Evolutionary conservation across 306 rosid genomes (phyloP).

Genomic region (Casuarina equisetifolia): DNA sequence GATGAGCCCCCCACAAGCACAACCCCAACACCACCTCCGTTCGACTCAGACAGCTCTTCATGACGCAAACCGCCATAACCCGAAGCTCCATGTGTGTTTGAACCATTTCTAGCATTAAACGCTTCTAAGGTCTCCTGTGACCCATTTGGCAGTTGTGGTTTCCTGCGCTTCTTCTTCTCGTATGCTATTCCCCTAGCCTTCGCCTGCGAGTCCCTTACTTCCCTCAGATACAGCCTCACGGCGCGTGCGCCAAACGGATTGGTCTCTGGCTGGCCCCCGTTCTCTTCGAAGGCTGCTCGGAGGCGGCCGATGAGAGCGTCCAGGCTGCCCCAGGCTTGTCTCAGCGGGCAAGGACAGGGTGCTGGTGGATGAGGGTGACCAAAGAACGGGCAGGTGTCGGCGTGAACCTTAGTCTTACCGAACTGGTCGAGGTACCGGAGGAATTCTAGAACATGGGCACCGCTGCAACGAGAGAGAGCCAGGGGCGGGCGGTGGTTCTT

Average conservation of each 20-base stretch:
- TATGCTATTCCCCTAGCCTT: slow-evolving; percentile 88
- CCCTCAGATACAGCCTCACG: slow-evolving; percentile 70
- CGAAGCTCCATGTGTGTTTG: neutral
- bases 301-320: slow-evolving; percentile 89
- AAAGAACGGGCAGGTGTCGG: slow-evolving; percentile 60
- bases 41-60: neutral
- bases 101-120: neutral
- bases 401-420: slow-evolving; percentile 85
- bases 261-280: slow-evolving; percentile 83
- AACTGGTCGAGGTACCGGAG: slow-evolving; percentile 79
- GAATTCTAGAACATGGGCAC: slow-evolving; percentile 74
- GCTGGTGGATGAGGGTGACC: slow-evolving; percentile 78
- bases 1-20: neutral
- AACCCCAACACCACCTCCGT: neutral
- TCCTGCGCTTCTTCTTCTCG: slow-evolving; percentile 75
- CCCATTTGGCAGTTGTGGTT: slow-evolving; percentile 17
- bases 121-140: neutral
- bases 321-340: slow-evolving; percentile 89
- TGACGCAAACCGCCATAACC: neutral
- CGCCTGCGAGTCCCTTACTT: slow-evolving; percentile 78
- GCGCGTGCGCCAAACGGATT: slow-evolving; percentile 80
- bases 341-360: slow-evolving; percentile 83
- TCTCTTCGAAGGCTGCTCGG: slow-evolving; percentile 91
- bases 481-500: slow-evolving; percentile 86
- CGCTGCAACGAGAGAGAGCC: slow-evolving; percentile 66